A percentile compares a stretch with the other conserved stretches of the same genome.
Conservation (phyloP, 768 basidiomycete genomes). For the Pisolithus tinctorius region DNA sequence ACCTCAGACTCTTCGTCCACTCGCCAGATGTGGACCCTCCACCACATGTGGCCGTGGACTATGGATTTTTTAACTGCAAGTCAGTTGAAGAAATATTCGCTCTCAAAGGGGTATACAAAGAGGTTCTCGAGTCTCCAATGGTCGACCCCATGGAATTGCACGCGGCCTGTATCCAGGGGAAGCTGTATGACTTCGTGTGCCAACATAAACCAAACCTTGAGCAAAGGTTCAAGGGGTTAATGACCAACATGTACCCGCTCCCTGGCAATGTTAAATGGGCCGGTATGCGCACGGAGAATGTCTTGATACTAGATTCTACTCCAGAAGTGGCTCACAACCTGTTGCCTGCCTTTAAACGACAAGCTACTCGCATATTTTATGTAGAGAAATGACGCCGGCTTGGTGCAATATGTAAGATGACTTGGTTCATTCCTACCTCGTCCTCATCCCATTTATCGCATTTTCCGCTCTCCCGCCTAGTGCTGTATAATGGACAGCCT, state of each 20-base stretch:
- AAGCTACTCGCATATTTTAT: no score
- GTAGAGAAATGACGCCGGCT: no score
- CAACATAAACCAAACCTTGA: conserved; percentile 9
- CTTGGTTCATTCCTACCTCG: no score
- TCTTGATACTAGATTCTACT: no score
- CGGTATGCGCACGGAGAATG: neutral
- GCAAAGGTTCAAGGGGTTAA: conserved; percentile 20
- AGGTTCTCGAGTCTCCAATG: conserved; percentile 18
- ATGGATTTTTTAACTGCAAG: conserved; percentile 32
- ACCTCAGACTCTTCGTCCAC: conserved; percentile 27
- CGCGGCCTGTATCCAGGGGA: conserved; percentile 27
- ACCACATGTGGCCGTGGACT: conserved; percentile 21
- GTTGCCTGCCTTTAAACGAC: no score
- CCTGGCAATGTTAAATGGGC: neutral
- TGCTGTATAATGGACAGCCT: no score
- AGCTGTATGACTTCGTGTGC: conserved; percentile 21
- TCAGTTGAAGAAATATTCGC: conserved; percentile 16
- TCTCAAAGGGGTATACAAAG: conserved; percentile 26
- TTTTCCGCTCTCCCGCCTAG: no score
- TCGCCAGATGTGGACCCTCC: conserved; percentile 1
- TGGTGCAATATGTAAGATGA: no score
- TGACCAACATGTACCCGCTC: conserved; percentile 24
- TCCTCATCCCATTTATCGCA: no score
- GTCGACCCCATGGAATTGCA: conserved; percentile 30
- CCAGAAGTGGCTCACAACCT: no score